phyloP scores from a whole-genome alignment of 805 yeast species.

The Cyberlindnera mycetangii region DNA sequence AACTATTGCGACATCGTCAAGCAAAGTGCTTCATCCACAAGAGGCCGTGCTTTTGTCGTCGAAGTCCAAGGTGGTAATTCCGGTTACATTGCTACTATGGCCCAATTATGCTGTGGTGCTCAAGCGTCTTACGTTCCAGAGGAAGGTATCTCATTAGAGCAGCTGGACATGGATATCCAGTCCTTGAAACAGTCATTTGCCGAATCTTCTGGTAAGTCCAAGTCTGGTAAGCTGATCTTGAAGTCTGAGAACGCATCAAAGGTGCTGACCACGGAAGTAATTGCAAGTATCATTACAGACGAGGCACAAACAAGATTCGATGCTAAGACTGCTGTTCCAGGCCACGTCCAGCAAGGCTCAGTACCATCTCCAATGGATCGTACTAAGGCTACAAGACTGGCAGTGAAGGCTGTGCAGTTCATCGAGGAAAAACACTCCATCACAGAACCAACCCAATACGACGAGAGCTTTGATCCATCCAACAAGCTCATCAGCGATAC shows the following conservation, averaged over 20 bases:
- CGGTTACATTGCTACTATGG: slow-evolving; percentile 88
- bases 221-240: slow-evolving; percentile 56
- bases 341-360: slow-evolving; percentile 98
- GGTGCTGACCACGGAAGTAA: slow-evolving; percentile 77
- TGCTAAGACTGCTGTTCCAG: slow-evolving; percentile 93
- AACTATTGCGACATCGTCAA: slow-evolving; percentile 93
- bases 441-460: slow-evolving; percentile 43
- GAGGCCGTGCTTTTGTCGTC: slow-evolving; percentile 92
- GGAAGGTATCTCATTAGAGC: slow-evolving; percentile 66
- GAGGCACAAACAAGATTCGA: slow-evolving; percentile 78
- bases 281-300: slow-evolving; percentile 80
- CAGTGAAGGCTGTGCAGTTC: slow-evolving; percentile 81
- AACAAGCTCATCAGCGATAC: slow-evolving; percentile 44
- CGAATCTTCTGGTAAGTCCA: slow-evolving; percentile 68
- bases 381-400: slow-evolving; percentile 83
- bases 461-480: slow-evolving; percentile 40
- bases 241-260: slow-evolving; percentile 73
- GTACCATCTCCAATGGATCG: slow-evolving; percentile 94
- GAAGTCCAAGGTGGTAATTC: slow-evolving; percentile 98
- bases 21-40: slow-evolving; percentile 90
- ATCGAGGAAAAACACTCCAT: slow-evolving; percentile 63
- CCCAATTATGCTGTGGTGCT: slow-evolving; percentile 75
- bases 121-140: slow-evolving; percentile 37
- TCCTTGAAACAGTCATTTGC: slow-evolving; percentile 34
- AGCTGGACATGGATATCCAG: slow-evolving; percentile 63